Percentiles rank a stretch among this genome's conserved stretches.
phyloP scores from a whole-genome alignment of 768 basidiomycete species.

The Sarcomyxa edulis region DNA sequence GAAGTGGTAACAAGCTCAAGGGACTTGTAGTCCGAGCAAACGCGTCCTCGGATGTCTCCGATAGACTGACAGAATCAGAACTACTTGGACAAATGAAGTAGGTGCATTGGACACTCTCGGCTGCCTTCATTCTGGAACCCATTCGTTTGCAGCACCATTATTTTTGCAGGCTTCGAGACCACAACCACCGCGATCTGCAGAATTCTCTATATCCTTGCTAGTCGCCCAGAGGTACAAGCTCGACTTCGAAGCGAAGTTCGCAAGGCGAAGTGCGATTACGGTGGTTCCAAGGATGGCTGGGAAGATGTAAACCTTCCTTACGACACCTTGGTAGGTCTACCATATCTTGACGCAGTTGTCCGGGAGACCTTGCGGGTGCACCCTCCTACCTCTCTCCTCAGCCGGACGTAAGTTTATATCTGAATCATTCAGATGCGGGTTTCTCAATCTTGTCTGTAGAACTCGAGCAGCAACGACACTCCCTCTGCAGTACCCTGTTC shows the following conservation, averaged over 20 bases:
- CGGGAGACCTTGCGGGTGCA: conserved; percentile 30
- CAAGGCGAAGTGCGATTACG: conserved; percentile 5
- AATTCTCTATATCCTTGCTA: conserved; percentile 20
- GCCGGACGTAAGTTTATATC: conserved; percentile 18
- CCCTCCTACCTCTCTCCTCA: conserved; percentile 14
- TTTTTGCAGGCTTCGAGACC: conserved; percentile 29
- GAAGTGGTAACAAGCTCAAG: not conserved
- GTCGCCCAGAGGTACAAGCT: conserved; percentile 25
- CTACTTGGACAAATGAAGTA: conserved; percentile 18
- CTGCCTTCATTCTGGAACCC: not conserved
- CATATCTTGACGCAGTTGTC: conserved; percentile 28
- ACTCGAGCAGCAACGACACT: conserved; percentile 22
- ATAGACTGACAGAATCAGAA: conserved; percentile 23
- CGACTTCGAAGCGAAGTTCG: conserved; percentile 23
- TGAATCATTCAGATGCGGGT: not conserved
- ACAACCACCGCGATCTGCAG: conserved; percentile 25
- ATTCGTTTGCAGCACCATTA: conserved; percentile 18
- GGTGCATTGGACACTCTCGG: not conserved
- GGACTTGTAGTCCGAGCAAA: conserved; percentile 26
- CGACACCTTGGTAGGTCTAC: conserved; percentile 20
- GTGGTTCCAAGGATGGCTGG: too few relatives aligned
- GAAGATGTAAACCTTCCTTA: conserved; percentile 19
- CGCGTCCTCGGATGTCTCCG: conserved; percentile 18
- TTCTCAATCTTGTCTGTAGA: conserved; percentile 6
- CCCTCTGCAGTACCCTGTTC: conserved; percentile 24